A percentile compares a stretch with the other conserved stretches of the same genome.
These are phyloP conservation scores for Hylodesmum podocarpum DNA, from an alignment of 306 rosid genomes.

Conservation along the genomic window DNA sequence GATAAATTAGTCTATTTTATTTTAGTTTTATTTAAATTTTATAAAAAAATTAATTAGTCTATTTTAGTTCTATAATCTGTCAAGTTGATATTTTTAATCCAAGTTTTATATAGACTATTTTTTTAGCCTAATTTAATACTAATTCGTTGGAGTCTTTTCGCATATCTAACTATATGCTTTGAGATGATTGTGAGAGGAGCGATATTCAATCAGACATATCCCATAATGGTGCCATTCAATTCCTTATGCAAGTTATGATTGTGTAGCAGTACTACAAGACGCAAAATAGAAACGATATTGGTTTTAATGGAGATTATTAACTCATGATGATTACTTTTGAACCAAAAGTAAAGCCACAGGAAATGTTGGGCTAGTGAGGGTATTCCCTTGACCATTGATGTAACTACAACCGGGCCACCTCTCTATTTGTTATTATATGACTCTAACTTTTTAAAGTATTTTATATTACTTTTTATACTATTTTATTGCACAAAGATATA, in stretches of 20 bases:
- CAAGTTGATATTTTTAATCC: no score
- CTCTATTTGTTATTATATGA: not conserved
- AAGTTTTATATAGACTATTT: no score
- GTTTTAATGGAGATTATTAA: slow-evolving; percentile 32
- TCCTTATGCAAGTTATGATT: slow-evolving; percentile 32
- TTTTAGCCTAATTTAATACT: no score
- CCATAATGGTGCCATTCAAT: slow-evolving; percentile 5
- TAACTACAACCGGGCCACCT: slow-evolving; percentile 28
- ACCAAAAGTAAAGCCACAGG: slow-evolving; percentile 33
- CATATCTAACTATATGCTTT: slow-evolving; percentile 4
- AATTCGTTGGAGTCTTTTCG: no score
- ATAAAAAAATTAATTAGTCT: no score
- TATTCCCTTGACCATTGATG: slow-evolving; percentile 32
- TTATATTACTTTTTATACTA: not conserved
- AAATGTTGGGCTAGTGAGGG: slow-evolving; percentile 36
- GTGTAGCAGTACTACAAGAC: not conserved
- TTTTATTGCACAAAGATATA: not conserved
- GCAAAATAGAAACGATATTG: slow-evolving; percentile 20
- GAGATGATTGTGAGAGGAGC: slow-evolving; percentile 34
- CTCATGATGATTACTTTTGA: slow-evolving; percentile 42
- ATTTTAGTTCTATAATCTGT: no score
- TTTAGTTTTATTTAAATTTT: no score
- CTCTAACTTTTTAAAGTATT: not conserved
- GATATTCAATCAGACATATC: slow-evolving; percentile 12
- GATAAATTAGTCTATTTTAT: no score